Conservation (phyloP, 1,284 basidiomycete species). For the Sporisorium scitamineum region DNA sequence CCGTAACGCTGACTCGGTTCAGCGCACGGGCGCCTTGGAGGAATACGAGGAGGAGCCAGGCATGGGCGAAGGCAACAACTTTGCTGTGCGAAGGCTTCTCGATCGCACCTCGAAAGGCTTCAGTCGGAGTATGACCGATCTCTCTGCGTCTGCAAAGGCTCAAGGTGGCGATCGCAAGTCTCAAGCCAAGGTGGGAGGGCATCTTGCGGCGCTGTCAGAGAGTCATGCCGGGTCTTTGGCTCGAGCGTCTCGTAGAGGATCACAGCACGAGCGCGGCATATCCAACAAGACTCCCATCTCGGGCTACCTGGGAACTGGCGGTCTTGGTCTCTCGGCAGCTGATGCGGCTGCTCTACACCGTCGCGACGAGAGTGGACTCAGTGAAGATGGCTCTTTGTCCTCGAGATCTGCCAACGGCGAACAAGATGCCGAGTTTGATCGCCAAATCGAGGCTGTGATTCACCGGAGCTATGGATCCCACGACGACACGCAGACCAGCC, state of each 20-base stretch:
- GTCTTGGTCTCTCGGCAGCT: slow-evolving; percentile 20
- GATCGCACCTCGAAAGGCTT: slow-evolving; percentile 25
- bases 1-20: slow-evolving; percentile 17
- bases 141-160: slow-evolving; percentile 31
- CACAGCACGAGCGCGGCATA: slow-evolving; percentile 55
- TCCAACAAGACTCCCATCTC: slow-evolving; percentile 66
- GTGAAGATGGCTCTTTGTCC: slow-evolving; percentile 24
- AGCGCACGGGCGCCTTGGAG: slow-evolving; percentile 14
- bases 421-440: slow-evolving; percentile 56
- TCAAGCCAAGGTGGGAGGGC: slow-evolving; percentile 13
- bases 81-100: slow-evolving; percentile 37
- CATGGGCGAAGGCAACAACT: slow-evolving; percentile 33
- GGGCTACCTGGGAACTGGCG: slow-evolving; percentile 47
- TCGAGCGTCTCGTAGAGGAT: slow-evolving; percentile 20
- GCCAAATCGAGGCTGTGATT: slow-evolving; percentile 58
- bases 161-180: slow-evolving; percentile 20
- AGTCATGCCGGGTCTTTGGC: slow-evolving; percentile 22
- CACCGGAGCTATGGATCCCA: slow-evolving; percentile 54
- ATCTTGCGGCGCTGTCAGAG: slow-evolving; percentile 46
- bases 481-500: slow-evolving; percentile 20
- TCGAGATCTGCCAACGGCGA: slow-evolving; percentile 19
- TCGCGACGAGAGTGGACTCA: slow-evolving; percentile 9
- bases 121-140: slow-evolving; percentile 61
- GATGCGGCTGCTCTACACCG: slow-evolving; percentile 21
- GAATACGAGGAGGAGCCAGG: slow-evolving; percentile 24